These are phyloP conservation scores for Leccinum barrowsii DNA, from an alignment of 768 basidiomycete genomes.

Conservation along the genomic window DNA sequence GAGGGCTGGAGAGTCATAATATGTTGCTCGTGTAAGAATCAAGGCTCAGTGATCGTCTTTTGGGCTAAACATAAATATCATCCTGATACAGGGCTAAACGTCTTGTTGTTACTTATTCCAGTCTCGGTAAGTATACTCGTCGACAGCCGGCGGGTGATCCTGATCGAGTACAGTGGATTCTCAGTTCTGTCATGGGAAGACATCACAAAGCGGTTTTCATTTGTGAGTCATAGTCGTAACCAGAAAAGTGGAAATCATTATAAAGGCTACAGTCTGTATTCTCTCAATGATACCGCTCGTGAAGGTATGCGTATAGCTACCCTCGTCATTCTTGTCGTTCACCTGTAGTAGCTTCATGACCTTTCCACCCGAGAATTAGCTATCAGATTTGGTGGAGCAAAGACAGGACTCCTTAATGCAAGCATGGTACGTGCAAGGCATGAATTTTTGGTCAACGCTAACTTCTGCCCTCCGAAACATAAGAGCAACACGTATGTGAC, in stretches of 20 bases:
- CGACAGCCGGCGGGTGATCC: background rate
- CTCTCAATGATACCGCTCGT: slow-evolving; percentile 77
- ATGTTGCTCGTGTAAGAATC: slow-evolving; percentile 52
- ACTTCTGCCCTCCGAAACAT: background rate
- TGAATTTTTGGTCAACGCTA: background rate
- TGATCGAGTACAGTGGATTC: slow-evolving; percentile 45
- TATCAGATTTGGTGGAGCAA: slow-evolving; percentile 69
- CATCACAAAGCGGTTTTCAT: slow-evolving; percentile 57
- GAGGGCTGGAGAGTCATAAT: slow-evolving; percentile 55
- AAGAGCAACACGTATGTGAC: slow-evolving; percentile 66
- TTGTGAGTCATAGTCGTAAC: slow-evolving; percentile 38
- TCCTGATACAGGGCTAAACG: slow-evolving; percentile 56
- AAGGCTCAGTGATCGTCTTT: background rate
- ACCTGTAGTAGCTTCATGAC: slow-evolving; percentile 59
- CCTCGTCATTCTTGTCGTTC: slow-evolving; percentile 1
- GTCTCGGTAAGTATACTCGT: slow-evolving; percentile 48
- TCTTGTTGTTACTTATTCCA: slow-evolving; percentile 63
- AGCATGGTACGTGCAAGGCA: slow-evolving; percentile 53
- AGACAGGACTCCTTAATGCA: slow-evolving; percentile 77
- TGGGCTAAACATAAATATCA: background rate
- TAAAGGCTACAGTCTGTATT: slow-evolving; percentile 47
- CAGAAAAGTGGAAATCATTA: background rate
- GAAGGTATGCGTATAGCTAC: slow-evolving; percentile 41
- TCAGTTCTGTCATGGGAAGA: slow-evolving; percentile 45
- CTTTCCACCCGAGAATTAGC: slow-evolving; percentile 72